Conservation (phyloP, 140 eudicot species). For the Stevia rebaudiana region DNA sequence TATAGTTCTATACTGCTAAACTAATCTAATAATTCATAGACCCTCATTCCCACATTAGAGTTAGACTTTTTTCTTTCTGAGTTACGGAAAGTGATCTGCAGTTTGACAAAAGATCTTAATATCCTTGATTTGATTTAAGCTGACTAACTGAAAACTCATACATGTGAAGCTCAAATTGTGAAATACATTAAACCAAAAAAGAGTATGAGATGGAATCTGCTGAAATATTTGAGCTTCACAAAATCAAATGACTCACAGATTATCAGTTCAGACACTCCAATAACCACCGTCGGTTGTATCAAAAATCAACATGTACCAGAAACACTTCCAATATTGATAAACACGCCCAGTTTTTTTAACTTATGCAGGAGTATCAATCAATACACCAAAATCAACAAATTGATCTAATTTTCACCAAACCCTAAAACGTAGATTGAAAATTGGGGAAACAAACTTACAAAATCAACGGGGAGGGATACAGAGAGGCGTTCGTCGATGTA, state of each 20-base stretch:
- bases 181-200: neutral
- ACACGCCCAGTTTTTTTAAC: neutral
- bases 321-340: neutral
- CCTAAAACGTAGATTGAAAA: conserved; percentile 3
- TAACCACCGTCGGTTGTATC: neutral
- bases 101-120: neutral
- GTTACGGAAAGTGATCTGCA: neutral
- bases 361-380: neutral
- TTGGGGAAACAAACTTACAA: conserved; percentile 28
- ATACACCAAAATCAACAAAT: neutral
- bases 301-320: neutral
- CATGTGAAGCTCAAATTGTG: neutral
- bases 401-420: neutral
- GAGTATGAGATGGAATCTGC: neutral
- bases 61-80: neutral
- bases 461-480: conserved; percentile 48
- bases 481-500: conserved; percentile 76
- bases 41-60: neutral
- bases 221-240: neutral
- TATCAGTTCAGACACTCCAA: neutral
- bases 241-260: neutral
- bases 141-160: neutral
- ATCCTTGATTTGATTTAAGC: neutral
- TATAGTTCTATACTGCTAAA: neutral
- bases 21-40: neutral